Percentiles rank a stretch among this genome's conserved stretches.
phyloP scores from a whole-genome alignment of 2,329 filamentous ascomycete genomes.

The Trichoderma sp. region DNA sequence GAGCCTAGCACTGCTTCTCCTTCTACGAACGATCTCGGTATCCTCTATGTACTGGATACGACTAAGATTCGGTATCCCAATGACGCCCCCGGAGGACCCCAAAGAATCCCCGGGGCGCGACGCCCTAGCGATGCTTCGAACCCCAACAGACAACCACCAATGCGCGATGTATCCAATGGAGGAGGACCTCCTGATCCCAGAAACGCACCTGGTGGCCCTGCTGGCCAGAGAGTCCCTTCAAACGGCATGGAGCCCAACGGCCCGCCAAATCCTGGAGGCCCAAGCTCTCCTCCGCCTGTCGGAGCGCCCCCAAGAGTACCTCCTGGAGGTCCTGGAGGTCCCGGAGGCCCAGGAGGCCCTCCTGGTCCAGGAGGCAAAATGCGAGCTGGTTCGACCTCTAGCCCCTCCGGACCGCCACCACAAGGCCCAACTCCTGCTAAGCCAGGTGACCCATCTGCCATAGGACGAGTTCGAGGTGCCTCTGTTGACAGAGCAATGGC shows the following conservation, averaged over 20 bases:
- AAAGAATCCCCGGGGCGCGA: conserved; percentile 47
- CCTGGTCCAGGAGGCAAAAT: conserved; percentile 42
- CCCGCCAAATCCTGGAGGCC: conserved; percentile 38
- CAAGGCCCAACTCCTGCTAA: conserved; percentile 57
- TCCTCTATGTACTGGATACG: conserved; percentile 92
- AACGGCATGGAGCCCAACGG: conserved; percentile 44
- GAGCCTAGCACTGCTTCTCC: conserved; percentile 88
- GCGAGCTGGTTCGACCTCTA: conserved; percentile 37
- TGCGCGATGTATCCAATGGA: conserved; percentile 58
- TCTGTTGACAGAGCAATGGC: conserved; percentile 53
- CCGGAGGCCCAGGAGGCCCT: conserved; percentile 26
- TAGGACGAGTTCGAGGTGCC: conserved; percentile 52
- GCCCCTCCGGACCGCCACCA: conserved; percentile 57
- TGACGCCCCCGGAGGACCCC: conserved; percentile 56
- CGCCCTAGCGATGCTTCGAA: conserved; percentile 48
- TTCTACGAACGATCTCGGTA: conserved; percentile 80
- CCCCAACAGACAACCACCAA: conserved; percentile 45
- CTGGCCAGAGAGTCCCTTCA: conserved; percentile 45
- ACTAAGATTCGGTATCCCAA: conserved; percentile 95
- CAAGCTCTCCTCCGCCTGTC: conserved; percentile 32
- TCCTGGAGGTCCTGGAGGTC: conserved; percentile 22
- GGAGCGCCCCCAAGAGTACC: conserved; percentile 17
- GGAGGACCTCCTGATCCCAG: conserved; percentile 54
- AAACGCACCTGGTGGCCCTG: conserved; percentile 49
- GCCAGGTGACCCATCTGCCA: conserved; percentile 48